Evolutionary conservation across 768 basidiomycete genomes (phyloP).

Genomic region (Suillus luteus): DNA sequence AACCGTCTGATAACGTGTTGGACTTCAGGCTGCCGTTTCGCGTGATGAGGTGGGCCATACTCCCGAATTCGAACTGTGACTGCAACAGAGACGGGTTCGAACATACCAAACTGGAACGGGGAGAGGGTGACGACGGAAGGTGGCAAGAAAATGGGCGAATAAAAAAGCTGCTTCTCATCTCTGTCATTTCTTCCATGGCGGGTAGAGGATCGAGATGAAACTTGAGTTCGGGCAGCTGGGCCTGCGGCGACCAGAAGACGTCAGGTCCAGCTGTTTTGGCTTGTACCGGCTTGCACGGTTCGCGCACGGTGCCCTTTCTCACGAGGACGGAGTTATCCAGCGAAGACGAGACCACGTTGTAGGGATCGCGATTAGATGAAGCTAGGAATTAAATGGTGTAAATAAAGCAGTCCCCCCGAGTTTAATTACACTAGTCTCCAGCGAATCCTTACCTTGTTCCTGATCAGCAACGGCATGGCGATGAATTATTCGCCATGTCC

Average conservation of each 20-base stretch:
- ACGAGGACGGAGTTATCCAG: constrained; percentile 10
- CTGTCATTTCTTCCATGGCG: background rate
- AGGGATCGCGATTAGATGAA: constrained; percentile 12
- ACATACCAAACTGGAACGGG: constrained; percentile 9
- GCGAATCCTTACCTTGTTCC: background rate
- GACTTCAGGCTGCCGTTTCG: background rate
- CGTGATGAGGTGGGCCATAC: background rate
- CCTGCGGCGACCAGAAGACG: constrained; percentile 14
- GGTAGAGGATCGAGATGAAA: background rate
- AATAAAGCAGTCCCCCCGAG: background rate
- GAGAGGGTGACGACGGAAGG: constrained; percentile 6
- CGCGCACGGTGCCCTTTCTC: constrained; percentile 8
- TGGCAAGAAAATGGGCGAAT: background rate
- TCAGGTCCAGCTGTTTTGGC: constrained; percentile 13
- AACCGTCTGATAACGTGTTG: background rate
- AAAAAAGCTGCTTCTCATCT: background rate
- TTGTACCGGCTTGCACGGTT: constrained; percentile 15
- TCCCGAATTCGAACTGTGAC: background rate
- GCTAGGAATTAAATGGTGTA: background rate
- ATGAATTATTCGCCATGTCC: background rate
- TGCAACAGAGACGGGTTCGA: background rate
- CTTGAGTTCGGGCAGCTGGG: constrained; percentile 5
- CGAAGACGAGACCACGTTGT: constrained; percentile 1
- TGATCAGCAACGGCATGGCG: background rate
- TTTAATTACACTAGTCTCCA: background rate